Base-by-base conservation (phyloP, 805 yeast species). In the Saturnispora diversa region DNA sequence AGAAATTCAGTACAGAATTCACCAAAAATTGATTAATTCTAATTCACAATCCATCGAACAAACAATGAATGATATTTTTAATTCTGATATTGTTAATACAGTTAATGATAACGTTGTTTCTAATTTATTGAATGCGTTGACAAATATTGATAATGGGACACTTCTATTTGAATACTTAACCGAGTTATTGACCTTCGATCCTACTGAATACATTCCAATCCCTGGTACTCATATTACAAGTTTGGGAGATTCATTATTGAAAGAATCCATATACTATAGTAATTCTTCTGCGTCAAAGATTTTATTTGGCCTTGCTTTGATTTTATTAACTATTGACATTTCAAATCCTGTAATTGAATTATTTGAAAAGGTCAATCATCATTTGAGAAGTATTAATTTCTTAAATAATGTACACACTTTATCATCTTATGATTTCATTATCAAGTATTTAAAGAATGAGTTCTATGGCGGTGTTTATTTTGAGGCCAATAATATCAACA, bases 41-140 rank as follows among this genome's bases (percentile, higher is more conserved):
- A 56, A 66, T 9, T 63, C 65, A 12, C n/a, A n/a, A 25, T 58
- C 60, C 6, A 20, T 58, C 52, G 30, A 61, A 53, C 29, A 51
- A 49, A 27, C 59, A 55, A 44, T 64, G 74, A 22, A 55, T 56
- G 7, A 52, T 5, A 59, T 74, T 5, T 73, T 75, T 45, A 66
- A 68, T 24, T 45, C 59, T 1, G 49, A 60, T 13, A 58, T 80
- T 35, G 58, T 69, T 9, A 51, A 60, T 3, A 60, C 62, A 37
- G 59, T 77, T 39, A 68, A 69, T 44, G 57, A 63, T 26, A 45
- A 56, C 1, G 60, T 63, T 26, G 55, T 69, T 26, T 48, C 60
- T 24, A 60, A 52, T 7, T 50, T 75, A n/a, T 62, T 72, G 26
- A 46, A 42, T 15, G 35, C 50, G 4, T 39, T 56, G 20, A 40